A percentile compares a stretch with the other conserved stretches of the same genome.
Conservation (phyloP, 2,329 filamentous ascomycete genomes). For the Tolypocladium tropicale region DNA sequence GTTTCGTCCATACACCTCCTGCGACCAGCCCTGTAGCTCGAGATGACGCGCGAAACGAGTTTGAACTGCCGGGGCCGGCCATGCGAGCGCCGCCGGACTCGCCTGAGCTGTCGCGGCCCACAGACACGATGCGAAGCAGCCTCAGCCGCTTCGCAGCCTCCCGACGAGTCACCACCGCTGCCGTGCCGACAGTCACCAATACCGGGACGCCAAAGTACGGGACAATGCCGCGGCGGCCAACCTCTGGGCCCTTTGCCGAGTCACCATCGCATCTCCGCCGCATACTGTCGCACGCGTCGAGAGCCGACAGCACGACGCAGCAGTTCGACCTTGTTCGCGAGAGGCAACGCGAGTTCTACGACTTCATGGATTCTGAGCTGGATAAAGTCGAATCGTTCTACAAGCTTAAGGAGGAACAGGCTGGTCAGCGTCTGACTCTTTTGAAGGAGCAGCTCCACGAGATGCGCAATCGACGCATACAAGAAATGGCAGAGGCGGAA, state of each 20-base stretch:
- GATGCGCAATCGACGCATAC: constrained; percentile 75
- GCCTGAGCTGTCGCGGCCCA: constrained; percentile 14
- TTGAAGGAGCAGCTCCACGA: constrained; percentile 82
- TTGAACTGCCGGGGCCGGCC: constrained; percentile 45
- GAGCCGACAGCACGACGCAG: constrained; percentile 32
- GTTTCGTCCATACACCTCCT: constrained; percentile 36
- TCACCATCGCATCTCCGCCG: constrained; percentile 22
- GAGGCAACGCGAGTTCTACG: constrained; percentile 75
- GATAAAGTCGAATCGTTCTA: constrained; percentile 93
- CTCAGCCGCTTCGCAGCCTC: constrained; percentile 16
- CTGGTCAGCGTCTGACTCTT: constrained; percentile 57
- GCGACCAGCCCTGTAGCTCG: constrained; percentile 12
- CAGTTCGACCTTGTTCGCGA: constrained; percentile 54
- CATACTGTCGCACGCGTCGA: constrained; percentile 23
- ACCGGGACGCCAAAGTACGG: not conserved
- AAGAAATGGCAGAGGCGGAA: constrained; percentile 49
- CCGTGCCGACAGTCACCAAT: constrained; percentile 11
- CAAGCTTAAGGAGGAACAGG: constrained; percentile 76
- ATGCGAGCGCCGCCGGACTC: constrained; percentile 25
- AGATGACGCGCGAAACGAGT: constrained; percentile 19
- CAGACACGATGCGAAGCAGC: constrained; percentile 7
- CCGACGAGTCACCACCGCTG: constrained; percentile 25
- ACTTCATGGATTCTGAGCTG: constrained; percentile 73
- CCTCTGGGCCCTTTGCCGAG: constrained; percentile 4
- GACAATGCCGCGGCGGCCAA: constrained; percentile 7